phyloP scores from a whole-genome alignment of 2,329 filamentous ascomycete species.

The Fragosphaeria purpurea region DNA sequence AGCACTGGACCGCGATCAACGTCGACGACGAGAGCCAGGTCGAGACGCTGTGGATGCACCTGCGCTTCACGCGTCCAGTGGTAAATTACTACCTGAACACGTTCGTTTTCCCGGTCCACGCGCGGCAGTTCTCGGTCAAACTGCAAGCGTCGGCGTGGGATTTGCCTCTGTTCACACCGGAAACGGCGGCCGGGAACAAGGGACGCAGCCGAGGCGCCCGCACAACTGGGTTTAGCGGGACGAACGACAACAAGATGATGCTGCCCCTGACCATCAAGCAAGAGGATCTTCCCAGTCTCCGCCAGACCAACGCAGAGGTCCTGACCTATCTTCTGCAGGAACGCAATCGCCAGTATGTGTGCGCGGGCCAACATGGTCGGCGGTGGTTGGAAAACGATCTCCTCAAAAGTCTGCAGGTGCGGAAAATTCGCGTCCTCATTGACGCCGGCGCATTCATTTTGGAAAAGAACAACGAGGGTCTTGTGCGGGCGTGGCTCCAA shows the following conservation, averaged over 20 bases:
- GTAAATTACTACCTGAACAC: constrained; percentile 53
- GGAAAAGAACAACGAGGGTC: constrained; percentile 17
- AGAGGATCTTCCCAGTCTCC: constrained; percentile 43
- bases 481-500: not conserved
- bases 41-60: constrained; percentile 35
- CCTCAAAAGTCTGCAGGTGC: constrained; percentile 26
- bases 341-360: constrained; percentile 39
- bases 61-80: constrained; percentile 38
- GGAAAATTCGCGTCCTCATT: constrained; percentile 43
- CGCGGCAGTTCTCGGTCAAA: constrained; percentile 54
- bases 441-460: constrained; percentile 56
- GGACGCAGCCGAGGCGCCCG: constrained; percentile 17
- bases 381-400: constrained; percentile 36
- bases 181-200: not conserved
- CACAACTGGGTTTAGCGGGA: constrained; percentile 63
- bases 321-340: constrained; percentile 44
- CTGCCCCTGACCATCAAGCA: constrained; percentile 54
- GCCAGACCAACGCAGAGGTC: constrained; percentile 55
- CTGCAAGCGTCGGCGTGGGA: constrained; percentile 60
- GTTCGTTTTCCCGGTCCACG: constrained; percentile 55
- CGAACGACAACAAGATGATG: constrained; percentile 53
- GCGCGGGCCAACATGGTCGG: constrained; percentile 20
- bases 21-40: constrained; percentile 45
- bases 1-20: constrained; percentile 48
- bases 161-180: constrained; percentile 35